Percentiles rank a stretch among this genome's conserved stretches.
These are phyloP conservation scores for Alopecurus myosuroides DNA, from an alignment of 176 grass and related monocot species.

Conservation along the genomic window DNA sequence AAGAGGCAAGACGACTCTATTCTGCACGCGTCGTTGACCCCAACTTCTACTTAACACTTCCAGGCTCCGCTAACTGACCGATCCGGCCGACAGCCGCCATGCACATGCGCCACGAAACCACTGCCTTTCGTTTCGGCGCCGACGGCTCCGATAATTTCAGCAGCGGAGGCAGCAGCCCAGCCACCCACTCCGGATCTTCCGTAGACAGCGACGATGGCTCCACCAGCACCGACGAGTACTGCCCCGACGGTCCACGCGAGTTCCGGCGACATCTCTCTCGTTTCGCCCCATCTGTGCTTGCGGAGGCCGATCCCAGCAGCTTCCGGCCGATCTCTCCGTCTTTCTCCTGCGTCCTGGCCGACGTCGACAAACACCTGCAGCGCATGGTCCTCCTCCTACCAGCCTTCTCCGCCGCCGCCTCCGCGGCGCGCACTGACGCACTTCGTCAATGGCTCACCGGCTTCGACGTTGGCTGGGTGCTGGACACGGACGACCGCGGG, in stretches of 20 bases:
- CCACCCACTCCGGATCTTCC: not conserved
- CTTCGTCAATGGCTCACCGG: conserved; percentile 27
- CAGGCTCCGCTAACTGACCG: not conserved
- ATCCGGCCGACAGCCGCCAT: not conserved
- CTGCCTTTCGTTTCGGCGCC: not conserved
- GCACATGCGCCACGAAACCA: not conserved
- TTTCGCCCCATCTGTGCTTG: not conserved
- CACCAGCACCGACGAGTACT: conserved; percentile 25
- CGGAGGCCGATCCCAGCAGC: not conserved
- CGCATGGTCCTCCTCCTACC: conserved; percentile 33
- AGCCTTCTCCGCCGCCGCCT: not conserved
- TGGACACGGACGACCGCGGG: not conserved
- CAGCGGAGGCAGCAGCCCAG: conserved; percentile 17
- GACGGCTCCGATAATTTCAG: not conserved
- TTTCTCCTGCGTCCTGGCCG: not conserved
- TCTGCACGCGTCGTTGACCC: too few species aligned
- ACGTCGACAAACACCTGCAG: conserved; percentile 31
- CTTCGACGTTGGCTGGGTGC: conserved; percentile 26
- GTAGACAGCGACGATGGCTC: conserved; percentile 34
- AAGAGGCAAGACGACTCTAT: too few species aligned
- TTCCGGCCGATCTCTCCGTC: not conserved
- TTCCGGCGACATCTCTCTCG: not conserved
- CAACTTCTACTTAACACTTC: too few species aligned
- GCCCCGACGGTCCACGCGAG: not conserved
- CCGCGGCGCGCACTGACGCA: not conserved